Conservation (phyloP, 257 asterid species). For the Anisodus acutangulus region DNA sequence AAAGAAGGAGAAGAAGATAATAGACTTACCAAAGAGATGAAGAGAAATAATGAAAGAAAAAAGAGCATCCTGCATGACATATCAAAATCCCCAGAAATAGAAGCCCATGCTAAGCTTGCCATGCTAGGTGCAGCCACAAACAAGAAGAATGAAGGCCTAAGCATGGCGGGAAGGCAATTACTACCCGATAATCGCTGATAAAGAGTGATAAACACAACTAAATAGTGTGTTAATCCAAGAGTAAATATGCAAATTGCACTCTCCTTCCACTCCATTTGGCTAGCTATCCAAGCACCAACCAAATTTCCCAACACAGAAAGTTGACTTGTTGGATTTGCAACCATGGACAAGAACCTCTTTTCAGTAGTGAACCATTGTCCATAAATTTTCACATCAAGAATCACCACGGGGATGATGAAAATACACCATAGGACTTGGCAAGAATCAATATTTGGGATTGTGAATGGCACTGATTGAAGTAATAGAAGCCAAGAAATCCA, state of each 20-base stretch:
- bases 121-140: constrained; percentile 58
- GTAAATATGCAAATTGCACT: constrained; percentile 50
- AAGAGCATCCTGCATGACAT: constrained; percentile 52
- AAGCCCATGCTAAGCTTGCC: constrained; percentile 57
- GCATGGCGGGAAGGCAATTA: constrained; percentile 39
- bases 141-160: constrained; percentile 50
- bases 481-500: constrained; percentile 55
- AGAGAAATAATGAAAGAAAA: constrained; percentile 56
- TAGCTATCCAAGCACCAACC: constrained; percentile 54
- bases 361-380: constrained; percentile 66
- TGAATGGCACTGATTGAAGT: constrained; percentile 39
- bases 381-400: constrained; percentile 53
- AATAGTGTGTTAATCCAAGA: constrained; percentile 48
- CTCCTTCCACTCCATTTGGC: constrained; percentile 52
- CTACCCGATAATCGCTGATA: constrained; percentile 54
- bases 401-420: constrained; percentile 41
- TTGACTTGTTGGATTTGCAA: constrained; percentile 61
- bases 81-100: constrained; percentile 49
- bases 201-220: constrained; percentile 54
- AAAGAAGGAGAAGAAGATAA: too few species aligned
- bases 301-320: constrained; percentile 56
- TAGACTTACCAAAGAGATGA: constrained; percentile 50
- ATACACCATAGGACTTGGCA: constrained; percentile 31
- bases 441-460: neutral
- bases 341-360: constrained; percentile 47